Conservation (phyloP, 345 rosid genomes). For the Syzygium aqueum region DNA sequence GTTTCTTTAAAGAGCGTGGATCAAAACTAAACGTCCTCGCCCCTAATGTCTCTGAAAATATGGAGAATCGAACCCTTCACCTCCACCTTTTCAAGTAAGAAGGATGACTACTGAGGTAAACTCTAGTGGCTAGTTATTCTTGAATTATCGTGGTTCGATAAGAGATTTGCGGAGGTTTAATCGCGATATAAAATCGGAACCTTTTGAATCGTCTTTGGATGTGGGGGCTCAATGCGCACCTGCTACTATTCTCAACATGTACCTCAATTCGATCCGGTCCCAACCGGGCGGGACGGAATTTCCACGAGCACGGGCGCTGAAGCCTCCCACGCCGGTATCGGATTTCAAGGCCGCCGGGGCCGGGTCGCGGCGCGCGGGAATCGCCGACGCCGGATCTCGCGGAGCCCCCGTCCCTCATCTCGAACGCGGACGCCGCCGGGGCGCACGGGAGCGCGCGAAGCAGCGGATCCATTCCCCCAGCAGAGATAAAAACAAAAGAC, state of each 20-base stretch:
- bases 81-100: no score
- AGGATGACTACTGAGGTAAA: no score
- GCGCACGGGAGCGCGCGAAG: not conserved
- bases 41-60: no score
- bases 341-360: no score
- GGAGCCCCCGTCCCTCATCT: not conserved
- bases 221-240: rapidly evolving
- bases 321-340: not conserved
- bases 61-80: no score
- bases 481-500: not conserved
- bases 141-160: not conserved
- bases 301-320: not conserved
- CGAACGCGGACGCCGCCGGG: not conserved
- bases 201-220: not conserved
- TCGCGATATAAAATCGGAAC: not conserved
- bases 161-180: not conserved
- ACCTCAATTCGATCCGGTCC: rapidly evolving
- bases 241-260: not conserved
- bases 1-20: no score
- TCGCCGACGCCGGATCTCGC: not conserved
- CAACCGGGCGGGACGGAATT: not conserved
- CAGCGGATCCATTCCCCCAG: not conserved
- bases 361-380: not conserved
- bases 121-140: no score
- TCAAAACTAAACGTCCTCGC: no score